These are phyloP conservation scores for Aurinia saxatilis DNA, from an alignment of 345 rosid species.

Conservation along the genomic window DNA sequence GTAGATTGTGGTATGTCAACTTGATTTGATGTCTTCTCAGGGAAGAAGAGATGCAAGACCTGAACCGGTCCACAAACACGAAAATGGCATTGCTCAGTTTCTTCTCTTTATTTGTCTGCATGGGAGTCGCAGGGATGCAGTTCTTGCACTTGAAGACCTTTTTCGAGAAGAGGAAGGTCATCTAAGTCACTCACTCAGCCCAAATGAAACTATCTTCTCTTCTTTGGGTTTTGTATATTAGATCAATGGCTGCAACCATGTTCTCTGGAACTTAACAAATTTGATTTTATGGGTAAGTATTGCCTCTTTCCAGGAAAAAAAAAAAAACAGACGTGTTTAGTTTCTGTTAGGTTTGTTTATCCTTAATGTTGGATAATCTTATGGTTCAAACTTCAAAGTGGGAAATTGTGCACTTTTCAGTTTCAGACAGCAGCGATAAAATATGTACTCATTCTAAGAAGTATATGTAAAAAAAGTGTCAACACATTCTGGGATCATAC, in stretches of 20 bases:
- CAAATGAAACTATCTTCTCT: neutral
- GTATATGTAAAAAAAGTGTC: neutral
- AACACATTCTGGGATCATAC: neutral
- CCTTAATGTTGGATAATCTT: neutral
- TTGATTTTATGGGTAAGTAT: neutral
- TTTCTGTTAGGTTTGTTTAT: conserved; percentile 1
- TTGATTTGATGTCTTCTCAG: conserved; percentile 30
- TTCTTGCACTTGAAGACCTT: conserved; percentile 85
- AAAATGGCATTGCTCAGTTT: conserved; percentile 80
- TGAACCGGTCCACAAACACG: conserved; percentile 59
- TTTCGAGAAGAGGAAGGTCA: conserved; percentile 93
- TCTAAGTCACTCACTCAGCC: conserved; percentile 27
- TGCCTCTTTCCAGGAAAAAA: neutral
- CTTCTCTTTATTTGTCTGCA: conserved; percentile 63
- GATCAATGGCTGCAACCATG: neutral
- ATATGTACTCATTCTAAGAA: neutral
- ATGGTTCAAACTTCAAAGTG: too few relatives aligned
- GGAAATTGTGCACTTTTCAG: too few relatives aligned
- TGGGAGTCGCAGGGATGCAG: conserved; percentile 85
- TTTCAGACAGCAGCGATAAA: neutral
- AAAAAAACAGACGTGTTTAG: neutral
- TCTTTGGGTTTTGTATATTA: conserved; percentile 24
- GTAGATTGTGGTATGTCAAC: neutral
- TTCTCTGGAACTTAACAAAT: neutral
- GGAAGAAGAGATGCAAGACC: conserved; percentile 89